These are phyloP conservation scores for Pseudogymnoascus verrucosus DNA, from an alignment of 2,329 filamentous ascomycete species.

Conservation along the genomic window DNA sequence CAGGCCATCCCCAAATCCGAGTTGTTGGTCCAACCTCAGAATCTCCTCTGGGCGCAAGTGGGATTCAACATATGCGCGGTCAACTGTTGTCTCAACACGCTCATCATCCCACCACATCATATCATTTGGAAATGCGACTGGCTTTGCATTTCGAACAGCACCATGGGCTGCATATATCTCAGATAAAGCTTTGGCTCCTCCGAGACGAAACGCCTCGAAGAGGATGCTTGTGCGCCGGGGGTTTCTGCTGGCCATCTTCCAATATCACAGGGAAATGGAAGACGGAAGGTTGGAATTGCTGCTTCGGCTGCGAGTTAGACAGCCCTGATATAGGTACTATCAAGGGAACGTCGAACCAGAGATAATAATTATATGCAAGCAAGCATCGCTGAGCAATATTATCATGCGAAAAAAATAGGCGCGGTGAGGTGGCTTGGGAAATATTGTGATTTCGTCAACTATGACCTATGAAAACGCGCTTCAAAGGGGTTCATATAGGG, in stretches of 20 bases:
- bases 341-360: not conserved
- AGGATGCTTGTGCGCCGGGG: not conserved
- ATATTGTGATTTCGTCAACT: not conserved
- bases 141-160: constrained; percentile 6
- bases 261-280: not conserved
- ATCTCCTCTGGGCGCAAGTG: constrained; percentile 57
- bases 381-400: not conserved
- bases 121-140: constrained; percentile 3
- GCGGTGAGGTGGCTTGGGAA: not conserved
- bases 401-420: not conserved
- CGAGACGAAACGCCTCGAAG: not conserved
- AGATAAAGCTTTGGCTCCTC: not conserved
- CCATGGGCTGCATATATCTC: constrained; percentile 9
- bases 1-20: constrained; percentile 57
- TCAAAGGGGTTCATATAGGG: not conserved
- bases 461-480: not conserved
- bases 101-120: constrained; percentile 63
- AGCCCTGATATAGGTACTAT: not conserved
- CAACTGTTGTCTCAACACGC: constrained; percentile 62
- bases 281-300: not conserved
- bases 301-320: not conserved
- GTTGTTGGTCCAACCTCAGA: constrained; percentile 50
- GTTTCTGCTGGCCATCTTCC: not conserved
- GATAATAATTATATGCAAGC: not conserved
- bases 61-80: constrained; percentile 56